Conservation (phyloP, 192 early-diverging fungal species). For the Backusella tarrabulga region DNA sequence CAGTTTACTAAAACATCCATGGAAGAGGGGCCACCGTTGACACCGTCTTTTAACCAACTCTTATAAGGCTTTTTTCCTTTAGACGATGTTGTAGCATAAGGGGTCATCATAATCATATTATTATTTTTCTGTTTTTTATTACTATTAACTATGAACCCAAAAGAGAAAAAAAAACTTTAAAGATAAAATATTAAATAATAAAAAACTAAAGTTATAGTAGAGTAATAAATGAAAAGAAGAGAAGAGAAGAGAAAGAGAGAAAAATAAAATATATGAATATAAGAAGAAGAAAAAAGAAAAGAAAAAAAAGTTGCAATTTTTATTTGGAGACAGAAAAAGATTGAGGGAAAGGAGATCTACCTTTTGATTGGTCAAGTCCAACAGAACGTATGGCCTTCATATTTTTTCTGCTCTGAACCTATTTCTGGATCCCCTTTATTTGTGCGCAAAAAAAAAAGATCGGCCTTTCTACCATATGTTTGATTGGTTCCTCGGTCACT, state of each 20-base stretch:
- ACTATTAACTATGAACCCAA: not conserved
- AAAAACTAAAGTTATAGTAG: not conserved
- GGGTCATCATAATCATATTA: conserved; percentile 27
- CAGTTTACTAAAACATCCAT: conserved; percentile 32
- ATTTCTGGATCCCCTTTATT: conserved; percentile 2
- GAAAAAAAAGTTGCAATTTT: not conserved
- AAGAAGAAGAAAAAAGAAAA: not conserved
- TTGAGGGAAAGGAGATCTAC: not conserved
- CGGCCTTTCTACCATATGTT: conserved; percentile 15
- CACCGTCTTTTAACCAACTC: conserved; percentile 33
- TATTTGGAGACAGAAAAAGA: conserved; percentile 5
- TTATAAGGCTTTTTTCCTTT: conserved; percentile 35
- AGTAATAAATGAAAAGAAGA: not conserved
- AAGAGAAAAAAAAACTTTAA: not conserved
- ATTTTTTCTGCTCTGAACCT: not conserved
- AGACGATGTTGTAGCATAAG: conserved; percentile 20
- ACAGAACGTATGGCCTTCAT: not conserved
- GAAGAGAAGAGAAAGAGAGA: not conserved
- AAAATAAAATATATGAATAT: not conserved
- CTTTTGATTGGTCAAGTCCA: not conserved
- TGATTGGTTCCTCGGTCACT: conserved; percentile 13
- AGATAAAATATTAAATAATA: not conserved
- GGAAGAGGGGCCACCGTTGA: conserved; percentile 28
- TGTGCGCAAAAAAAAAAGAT: not conserved
- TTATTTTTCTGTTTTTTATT: conserved; percentile 2